Evolutionary conservation across 2,329 filamentous ascomycete genomes (phyloP).

Genomic region (Botrytis cinerea): DNA sequence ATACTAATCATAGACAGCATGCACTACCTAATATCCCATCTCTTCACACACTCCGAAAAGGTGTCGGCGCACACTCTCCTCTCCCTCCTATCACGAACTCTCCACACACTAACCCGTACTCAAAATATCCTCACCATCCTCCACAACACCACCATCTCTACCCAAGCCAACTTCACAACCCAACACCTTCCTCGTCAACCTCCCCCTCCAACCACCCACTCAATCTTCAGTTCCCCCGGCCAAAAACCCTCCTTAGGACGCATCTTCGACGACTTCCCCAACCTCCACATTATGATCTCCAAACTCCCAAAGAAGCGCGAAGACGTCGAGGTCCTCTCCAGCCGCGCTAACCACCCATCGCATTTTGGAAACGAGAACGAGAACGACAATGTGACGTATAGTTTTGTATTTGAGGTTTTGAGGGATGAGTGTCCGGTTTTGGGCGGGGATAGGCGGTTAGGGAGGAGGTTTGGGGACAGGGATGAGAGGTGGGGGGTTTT

Average conservation of each 20-base stretch:
- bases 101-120: conserved; percentile 50
- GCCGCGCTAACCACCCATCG: conserved; percentile 9
- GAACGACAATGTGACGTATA: conserved; percentile 17
- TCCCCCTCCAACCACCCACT: conserved; percentile 17
- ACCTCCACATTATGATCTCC: conserved; percentile 56
- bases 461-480: conserved; percentile 42
- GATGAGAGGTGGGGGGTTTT: conserved; percentile 59
- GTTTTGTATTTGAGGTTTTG: conserved; percentile 37
- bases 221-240: conserved; percentile 33
- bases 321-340: conserved; percentile 46
- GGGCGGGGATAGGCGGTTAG: neutral
- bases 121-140: conserved; percentile 54
- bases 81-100: conserved; percentile 50
- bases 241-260: conserved; percentile 47
- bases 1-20: conserved; percentile 59
- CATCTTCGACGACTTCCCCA: conserved; percentile 56
- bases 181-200: conserved; percentile 1
- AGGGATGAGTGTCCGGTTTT: conserved; percentile 38
- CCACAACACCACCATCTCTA: conserved; percentile 52
- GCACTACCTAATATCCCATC: conserved; percentile 51
- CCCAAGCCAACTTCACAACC: conserved; percentile 16
- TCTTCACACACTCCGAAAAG: conserved; percentile 51
- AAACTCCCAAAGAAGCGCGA: conserved; percentile 45
- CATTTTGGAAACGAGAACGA: conserved; percentile 15
- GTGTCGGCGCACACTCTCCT: conserved; percentile 53